These are phyloP conservation scores for Hemisphaericaspora xylofermentans DNA, from an alignment of 1,139 yeast species.

Conservation along the genomic window DNA sequence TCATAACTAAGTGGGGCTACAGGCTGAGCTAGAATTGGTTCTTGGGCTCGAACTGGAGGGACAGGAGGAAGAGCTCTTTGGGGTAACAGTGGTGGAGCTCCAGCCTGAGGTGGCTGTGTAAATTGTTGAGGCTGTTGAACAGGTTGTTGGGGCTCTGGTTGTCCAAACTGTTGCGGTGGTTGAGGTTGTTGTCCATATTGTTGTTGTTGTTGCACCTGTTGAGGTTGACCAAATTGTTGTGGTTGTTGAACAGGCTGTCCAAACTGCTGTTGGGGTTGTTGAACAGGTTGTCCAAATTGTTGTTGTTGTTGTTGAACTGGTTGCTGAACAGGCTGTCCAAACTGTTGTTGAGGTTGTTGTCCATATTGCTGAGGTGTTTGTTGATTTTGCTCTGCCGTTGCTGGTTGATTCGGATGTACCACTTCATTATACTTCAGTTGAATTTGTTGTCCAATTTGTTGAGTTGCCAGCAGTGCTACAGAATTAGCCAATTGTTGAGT, in stretches of 20 bases:
- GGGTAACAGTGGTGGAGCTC: constrained; percentile 6
- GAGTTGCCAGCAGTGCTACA: constrained; percentile 2
- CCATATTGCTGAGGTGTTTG: not conserved
- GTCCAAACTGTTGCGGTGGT: not conserved
- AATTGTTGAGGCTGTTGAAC: constrained; percentile 6
- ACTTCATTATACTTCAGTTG: constrained; percentile 7
- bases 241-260: constrained; percentile 2
- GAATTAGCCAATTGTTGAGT: constrained; percentile 4
- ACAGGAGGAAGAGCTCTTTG: constrained; percentile 10
- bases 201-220: constrained; percentile 10
- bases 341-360: constrained; percentile 7
- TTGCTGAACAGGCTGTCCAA: constrained; percentile 9
- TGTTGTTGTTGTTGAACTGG: constrained; percentile 10
- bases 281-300: constrained; percentile 6
- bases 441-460: constrained; percentile 6
- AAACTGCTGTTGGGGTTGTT: not conserved
- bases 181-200: constrained; percentile 6
- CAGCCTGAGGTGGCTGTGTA: not conserved
- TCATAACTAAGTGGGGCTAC: constrained; percentile 4
- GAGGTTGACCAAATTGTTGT: constrained; percentile 4
- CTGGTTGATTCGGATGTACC: constrained; percentile 6
- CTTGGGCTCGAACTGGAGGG: constrained; percentile 5
- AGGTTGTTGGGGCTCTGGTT: too few species aligned
- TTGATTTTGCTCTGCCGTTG: too few species aligned
- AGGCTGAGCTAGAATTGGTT: constrained; percentile 8